A percentile compares a stretch with the other conserved stretches of the same genome.
phyloP scores from a whole-genome alignment of 441 rosid species.

The Euphorbia celastroides region DNA sequence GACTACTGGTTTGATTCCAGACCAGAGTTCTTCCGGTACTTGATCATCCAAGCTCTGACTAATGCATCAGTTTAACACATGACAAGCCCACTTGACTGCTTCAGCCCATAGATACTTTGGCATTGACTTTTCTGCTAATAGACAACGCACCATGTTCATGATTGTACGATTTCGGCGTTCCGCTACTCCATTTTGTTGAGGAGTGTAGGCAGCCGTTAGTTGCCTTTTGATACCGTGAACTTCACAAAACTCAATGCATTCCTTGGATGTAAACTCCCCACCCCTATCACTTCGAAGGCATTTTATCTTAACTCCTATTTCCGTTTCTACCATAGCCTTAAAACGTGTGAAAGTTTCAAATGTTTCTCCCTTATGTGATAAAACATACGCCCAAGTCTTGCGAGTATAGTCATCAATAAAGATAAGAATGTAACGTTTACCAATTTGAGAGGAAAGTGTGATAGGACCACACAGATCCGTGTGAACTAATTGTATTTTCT shows the following conservation, averaged over 20 bases:
- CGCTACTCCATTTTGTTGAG: background rate
- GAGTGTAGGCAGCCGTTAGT: background rate
- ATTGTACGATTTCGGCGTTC: background rate
- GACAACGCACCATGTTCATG: background rate
- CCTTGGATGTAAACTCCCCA: background rate
- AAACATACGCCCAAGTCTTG: background rate
- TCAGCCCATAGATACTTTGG: background rate
- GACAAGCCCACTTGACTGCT: background rate
- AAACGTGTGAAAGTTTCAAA: background rate
- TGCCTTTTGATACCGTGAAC: background rate
- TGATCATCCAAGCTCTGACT: background rate
- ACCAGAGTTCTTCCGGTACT: background rate
- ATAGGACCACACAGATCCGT: background rate
- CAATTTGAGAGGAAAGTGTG: background rate
- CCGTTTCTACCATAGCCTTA: background rate
- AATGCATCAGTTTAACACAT: background rate
- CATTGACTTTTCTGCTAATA: background rate
- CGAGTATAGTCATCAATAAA: background rate
- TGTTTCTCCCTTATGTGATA: constrained; percentile 9
- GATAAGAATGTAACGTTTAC: background rate
- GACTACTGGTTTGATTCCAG: background rate
- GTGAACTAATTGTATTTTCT: background rate
- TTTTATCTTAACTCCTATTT: background rate
- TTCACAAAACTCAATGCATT: background rate
- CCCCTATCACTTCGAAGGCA: background rate